Base-by-base conservation (phyloP, 192 early-diverging fungal species). In the Cladochytrium replicatum region DNA sequence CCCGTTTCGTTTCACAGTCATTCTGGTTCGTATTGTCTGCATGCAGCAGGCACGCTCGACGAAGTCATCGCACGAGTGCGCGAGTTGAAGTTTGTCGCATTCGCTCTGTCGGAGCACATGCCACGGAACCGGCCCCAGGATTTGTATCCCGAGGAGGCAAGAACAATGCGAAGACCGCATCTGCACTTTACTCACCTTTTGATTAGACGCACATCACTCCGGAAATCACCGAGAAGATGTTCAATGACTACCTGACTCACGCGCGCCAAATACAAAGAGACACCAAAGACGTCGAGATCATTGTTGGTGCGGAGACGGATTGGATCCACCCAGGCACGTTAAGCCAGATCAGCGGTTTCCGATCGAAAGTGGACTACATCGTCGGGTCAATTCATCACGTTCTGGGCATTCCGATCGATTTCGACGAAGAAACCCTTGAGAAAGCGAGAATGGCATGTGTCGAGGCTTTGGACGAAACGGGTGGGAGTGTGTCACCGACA, bases 301-400 rank as follows among this genome's bases (percentile, higher is more conserved):
- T 99, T 2, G 77, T 99, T 13, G 95, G 93, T 0, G 74, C 83
- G 34, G 95, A 99, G 61, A 94, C 87, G 31, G 95, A 99, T 64
- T 74, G 68, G 50, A 88, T 93, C 32, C 81, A 74, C 34, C 28
- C 40, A 1, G 46, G 50, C 4, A 74, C 80, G 2, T 50, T 80
- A n/a, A 29, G 44, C 0, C 67, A 81, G 46, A 66, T 81, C 6
- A 42, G 68, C 27, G 42, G 44, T 4, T 64, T 92, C 19, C 69
- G 64, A 21, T 30, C 55, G 2, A 32, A 32, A 15, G 63, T 93
- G 11, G 92, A 97, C 54, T 95, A 91, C 54, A 55, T 89, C 13
- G 89, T 99, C 2, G 95, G 95, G 2, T 93, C 90, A 1, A 56
- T 98, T 13, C 95, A 98, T 70, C 95, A 98, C 46, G 74, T 91